Percentiles rank a stretch among this genome's conserved stretches.
These are phyloP conservation scores for Spathaspora passalidarum DNA, from an alignment of 805 yeast species.

Conservation along the genomic window DNA sequence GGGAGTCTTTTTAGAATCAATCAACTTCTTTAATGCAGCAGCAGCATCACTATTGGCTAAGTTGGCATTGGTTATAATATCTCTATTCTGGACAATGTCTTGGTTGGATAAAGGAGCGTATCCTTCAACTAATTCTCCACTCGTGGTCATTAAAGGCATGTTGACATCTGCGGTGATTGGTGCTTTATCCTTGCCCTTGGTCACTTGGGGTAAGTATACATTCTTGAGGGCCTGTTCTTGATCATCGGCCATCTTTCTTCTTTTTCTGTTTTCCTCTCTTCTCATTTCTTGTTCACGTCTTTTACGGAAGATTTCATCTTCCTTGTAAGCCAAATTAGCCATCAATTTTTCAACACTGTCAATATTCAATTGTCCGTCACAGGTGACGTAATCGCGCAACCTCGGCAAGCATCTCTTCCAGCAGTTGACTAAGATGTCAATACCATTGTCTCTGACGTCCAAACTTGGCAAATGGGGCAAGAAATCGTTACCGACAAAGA, in stretches of 20 bases:
- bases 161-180: conserved; percentile 66
- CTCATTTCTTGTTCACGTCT: conserved; percentile 69
- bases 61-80: conserved; percentile 64
- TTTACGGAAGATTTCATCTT: conserved; percentile 70
- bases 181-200: conserved; percentile 74
- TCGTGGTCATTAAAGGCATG: conserved; percentile 72
- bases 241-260: conserved; percentile 49
- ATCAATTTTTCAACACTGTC: conserved; percentile 73
- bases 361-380: conserved; percentile 81
- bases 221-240: conserved; percentile 45
- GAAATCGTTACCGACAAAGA: conserved; percentile 98
- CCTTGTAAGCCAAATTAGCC: conserved; percentile 63
- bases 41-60: conserved; percentile 71
- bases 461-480: conserved; percentile 93
- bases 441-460: conserved; percentile 92
- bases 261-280: conserved; percentile 59
- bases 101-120: conserved; percentile 60
- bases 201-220: conserved; percentile 48
- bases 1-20: conserved; percentile 23
- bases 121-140: conserved; percentile 72
- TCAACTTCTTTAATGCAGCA: conserved; percentile 46
- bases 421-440: conserved; percentile 72
- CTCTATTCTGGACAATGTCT: conserved; percentile 65
- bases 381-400: conserved; percentile 75
- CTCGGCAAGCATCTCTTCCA: conserved; percentile 77